These are phyloP conservation scores for Acmispon strigosus DNA, from an alignment of 306 rosid genomes.

Conservation along the genomic window DNA sequence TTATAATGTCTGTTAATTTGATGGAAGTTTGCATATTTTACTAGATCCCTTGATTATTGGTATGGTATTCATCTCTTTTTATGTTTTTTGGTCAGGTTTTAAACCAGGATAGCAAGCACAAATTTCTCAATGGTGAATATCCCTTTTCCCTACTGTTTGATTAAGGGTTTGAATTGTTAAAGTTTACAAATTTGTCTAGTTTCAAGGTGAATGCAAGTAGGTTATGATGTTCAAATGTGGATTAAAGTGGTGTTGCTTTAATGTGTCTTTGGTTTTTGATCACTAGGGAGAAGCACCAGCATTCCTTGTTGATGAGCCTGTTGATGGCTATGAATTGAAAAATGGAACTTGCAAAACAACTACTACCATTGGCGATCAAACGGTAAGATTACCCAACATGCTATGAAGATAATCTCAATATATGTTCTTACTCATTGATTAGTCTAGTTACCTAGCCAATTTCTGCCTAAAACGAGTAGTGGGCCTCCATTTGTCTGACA, in stretches of 20 bases:
- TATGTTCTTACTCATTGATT: conserved; percentile 24
- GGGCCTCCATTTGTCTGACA: conserved; percentile 58
- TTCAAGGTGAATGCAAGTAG: conserved; percentile 15
- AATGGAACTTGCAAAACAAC: conserved; percentile 40
- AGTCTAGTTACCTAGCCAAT: conserved; percentile 26
- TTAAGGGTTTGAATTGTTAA: not conserved
- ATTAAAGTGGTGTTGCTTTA: conserved; percentile 22
- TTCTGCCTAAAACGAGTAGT: conserved; percentile 25
- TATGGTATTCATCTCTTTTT: conserved; percentile 26
- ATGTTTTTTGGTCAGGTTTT: conserved; percentile 50
- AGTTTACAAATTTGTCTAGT: not conserved
- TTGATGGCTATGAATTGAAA: conserved; percentile 50
- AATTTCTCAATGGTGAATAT: conserved; percentile 67
- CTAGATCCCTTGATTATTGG: conserved; percentile 32
- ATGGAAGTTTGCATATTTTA: conserved; percentile 13
- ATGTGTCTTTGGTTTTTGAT: conserved; percentile 27
- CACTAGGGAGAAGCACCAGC: conserved; percentile 88
- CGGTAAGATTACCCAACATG: conserved; percentile 46
- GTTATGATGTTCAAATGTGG: conserved; percentile 20
- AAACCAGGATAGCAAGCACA: conserved; percentile 33
- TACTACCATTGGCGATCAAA: conserved; percentile 47
- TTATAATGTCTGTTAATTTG: conserved; percentile 6
- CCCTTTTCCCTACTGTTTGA: not conserved
- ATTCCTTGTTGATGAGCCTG: conserved; percentile 53
- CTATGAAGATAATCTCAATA: conserved; percentile 9